Percentiles rank a stretch among this genome's conserved stretches.
phyloP scores from a whole-genome alignment of 768 basidiomycete species.

The Fomitopsis pulvina region DNA sequence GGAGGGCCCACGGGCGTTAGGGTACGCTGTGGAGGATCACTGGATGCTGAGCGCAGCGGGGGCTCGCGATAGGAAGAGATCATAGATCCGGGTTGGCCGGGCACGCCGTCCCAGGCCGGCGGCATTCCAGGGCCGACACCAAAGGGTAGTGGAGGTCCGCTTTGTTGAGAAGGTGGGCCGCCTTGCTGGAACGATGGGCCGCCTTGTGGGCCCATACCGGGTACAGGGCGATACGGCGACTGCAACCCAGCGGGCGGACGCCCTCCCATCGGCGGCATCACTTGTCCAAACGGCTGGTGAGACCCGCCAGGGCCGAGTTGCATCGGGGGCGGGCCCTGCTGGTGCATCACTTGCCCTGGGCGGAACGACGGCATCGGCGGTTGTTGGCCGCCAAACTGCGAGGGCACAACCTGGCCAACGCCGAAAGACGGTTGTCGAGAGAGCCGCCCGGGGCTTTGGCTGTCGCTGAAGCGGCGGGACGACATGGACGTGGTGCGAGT shows the following conservation, averaged over 20 bases:
- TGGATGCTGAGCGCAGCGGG: background rate
- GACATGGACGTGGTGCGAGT: constrained; percentile 8
- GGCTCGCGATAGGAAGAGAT: constrained; percentile 6
- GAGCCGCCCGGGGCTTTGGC: background rate
- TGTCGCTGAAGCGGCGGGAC: constrained; percentile 12
- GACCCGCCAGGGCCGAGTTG: background rate
- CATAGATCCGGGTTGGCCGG: constrained; percentile 8
- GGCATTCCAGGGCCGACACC: constrained; percentile 8
- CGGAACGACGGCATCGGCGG: background rate
- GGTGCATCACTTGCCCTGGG: constrained; percentile 5
- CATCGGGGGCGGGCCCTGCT: background rate
- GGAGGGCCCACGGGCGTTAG: constrained; percentile 1
- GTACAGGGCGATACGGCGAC: background rate
- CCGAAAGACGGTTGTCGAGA: constrained; percentile 25
- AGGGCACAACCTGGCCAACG: constrained; percentile 21
- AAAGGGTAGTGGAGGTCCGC: constrained; percentile 7
- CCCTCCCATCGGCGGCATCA: constrained; percentile 11
- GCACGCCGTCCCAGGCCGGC: background rate
- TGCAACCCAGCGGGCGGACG: background rate
- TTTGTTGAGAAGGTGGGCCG: constrained; percentile 4
- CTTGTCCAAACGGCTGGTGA: constrained; percentile 3
- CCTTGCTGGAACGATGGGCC: background rate
- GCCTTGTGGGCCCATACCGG: background rate
- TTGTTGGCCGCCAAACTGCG: constrained; percentile 7
- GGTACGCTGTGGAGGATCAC: background rate